Evolutionary conservation across 2,329 filamentous ascomycete genomes (phyloP).

Genomic region (Aspergillus latus): DNA sequence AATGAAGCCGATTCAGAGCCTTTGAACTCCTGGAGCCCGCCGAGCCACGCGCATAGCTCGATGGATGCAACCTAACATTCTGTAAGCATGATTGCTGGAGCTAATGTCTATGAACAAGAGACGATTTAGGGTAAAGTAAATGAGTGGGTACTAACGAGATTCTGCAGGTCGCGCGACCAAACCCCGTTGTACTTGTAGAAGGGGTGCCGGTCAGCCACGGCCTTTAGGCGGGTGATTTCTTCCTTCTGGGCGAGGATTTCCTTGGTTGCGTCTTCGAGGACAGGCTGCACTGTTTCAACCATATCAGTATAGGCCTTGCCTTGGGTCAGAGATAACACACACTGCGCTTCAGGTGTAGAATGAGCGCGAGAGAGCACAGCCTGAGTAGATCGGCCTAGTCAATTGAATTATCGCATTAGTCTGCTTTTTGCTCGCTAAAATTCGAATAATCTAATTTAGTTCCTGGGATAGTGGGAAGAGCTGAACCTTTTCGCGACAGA

Average conservation of each 20-base stretch:
- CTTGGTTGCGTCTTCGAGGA: conserved; percentile 68
- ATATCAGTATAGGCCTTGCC: conserved; percentile 6
- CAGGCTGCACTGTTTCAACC: conserved; percentile 57
- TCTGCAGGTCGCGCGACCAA: conserved; percentile 83
- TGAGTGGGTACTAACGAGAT: conserved; percentile 57
- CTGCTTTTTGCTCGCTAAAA: too few relatives aligned
- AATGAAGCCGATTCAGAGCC: conserved; percentile 63
- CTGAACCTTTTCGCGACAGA: conserved; percentile 71
- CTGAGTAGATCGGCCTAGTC: conserved; percentile 68
- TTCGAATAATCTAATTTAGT: too few relatives aligned
- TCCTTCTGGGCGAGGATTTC: conserved; percentile 71
- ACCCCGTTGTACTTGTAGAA: conserved; percentile 97
- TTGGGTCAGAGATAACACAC: conserved; percentile 45
- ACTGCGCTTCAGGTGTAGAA: conserved; percentile 69
- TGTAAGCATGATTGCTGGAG: not conserved
- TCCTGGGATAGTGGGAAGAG: not conserved
- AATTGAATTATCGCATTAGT: not conserved
- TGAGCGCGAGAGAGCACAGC: conserved; percentile 86
- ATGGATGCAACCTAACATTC: conserved; percentile 54
- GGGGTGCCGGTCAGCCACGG: conserved; percentile 77
- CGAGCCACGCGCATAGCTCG: conserved; percentile 72
- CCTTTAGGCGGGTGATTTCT: conserved; percentile 68
- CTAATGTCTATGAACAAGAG: too few relatives aligned
- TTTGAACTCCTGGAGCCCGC: conserved; percentile 63
- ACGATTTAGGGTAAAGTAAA: not conserved